Evolutionary conservation across 148 eudicot species (phyloP).

Genomic region (Oxyria digyna): DNA sequence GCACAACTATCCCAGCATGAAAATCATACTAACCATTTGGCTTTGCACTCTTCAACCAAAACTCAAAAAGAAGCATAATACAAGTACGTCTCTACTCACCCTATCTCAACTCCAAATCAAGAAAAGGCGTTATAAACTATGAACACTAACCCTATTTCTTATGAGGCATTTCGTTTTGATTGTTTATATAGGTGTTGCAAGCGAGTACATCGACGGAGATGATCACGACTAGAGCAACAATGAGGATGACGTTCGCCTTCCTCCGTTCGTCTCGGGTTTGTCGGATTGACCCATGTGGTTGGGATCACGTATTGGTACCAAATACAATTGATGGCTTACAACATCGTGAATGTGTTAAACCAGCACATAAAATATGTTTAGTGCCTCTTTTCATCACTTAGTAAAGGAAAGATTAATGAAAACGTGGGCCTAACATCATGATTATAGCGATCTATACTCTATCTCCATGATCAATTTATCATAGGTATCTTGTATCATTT

Average conservation of each 20-base stretch:
- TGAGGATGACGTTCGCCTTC: constrained; percentile 56
- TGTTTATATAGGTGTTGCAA: constrained; percentile 69
- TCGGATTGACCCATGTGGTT: constrained; percentile 60
- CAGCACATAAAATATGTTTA: not conserved
- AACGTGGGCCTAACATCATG: no score
- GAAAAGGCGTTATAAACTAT: not conserved
- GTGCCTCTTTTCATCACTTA: no score
- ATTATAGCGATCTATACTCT: no score
- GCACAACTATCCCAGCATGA: no score
- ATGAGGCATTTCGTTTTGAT: constrained; percentile 63
- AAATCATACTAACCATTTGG: no score
- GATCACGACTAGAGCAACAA: constrained; percentile 57
- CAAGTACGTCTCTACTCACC: not conserved
- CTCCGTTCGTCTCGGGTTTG: constrained; percentile 69
- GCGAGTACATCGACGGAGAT: constrained; percentile 76
- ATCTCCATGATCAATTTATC: no score
- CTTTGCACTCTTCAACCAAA: no score
- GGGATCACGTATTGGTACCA: constrained; percentile 70
- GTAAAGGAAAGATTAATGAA: no score
- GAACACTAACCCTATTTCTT: not conserved
- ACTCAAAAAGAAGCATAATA: not conserved
- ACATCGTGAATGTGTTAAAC: constrained; percentile 55
- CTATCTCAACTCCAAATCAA: no score
- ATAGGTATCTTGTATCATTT: no score
- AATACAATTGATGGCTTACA: constrained; percentile 87